Percentiles rank a stretch among this genome's conserved stretches.
phyloP scores from a whole-genome alignment of 2,329 filamentous ascomycete genomes.

The Hypoxylon sp. region DNA sequence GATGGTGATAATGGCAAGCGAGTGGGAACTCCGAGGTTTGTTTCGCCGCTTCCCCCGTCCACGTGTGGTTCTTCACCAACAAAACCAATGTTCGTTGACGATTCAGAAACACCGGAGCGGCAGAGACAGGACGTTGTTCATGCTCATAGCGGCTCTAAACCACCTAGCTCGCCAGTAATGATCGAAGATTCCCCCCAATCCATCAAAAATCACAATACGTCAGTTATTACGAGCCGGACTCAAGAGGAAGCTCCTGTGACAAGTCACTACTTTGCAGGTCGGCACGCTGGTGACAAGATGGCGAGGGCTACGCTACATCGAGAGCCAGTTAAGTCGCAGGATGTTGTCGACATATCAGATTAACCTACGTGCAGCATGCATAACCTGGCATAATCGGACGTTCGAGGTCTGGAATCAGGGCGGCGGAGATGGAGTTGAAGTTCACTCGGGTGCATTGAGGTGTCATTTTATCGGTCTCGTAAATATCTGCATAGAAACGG shows the following conservation, averaged over 20 bases:
- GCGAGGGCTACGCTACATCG: conserved; percentile 35
- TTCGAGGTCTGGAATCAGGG: conserved; percentile 5
- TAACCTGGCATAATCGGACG: neutral
- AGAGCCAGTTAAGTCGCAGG: conserved; percentile 11
- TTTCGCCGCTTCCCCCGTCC: conserved; percentile 42
- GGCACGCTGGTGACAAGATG: conserved; percentile 36
- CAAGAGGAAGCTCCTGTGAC: conserved; percentile 17
- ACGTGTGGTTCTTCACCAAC: conserved; percentile 41
- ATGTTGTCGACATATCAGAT: conserved; percentile 44
- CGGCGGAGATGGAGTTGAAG: conserved; percentile 3
- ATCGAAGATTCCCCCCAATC: neutral
- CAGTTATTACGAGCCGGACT: neutral
- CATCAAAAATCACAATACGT: neutral
- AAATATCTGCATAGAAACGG: conserved; percentile 46
- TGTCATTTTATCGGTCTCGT: conserved; percentile 15
- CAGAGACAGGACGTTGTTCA: neutral
- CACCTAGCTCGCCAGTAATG: conserved; percentile 4
- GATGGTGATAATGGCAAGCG: conserved; percentile 20
- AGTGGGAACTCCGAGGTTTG: conserved; percentile 30
- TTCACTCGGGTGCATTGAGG: conserved; percentile 27
- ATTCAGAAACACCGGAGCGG: conserved; percentile 26
- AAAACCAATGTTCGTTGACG: conserved; percentile 47
- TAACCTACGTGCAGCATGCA: conserved; percentile 16
- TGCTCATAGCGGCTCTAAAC: conserved; percentile 4
- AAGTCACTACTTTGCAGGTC: conserved; percentile 39